A percentile compares a stretch with the other conserved stretches of the same genome.
Conservation (phyloP, 169 alveolate genomes). For the Plasmodium vivax region DNA sequence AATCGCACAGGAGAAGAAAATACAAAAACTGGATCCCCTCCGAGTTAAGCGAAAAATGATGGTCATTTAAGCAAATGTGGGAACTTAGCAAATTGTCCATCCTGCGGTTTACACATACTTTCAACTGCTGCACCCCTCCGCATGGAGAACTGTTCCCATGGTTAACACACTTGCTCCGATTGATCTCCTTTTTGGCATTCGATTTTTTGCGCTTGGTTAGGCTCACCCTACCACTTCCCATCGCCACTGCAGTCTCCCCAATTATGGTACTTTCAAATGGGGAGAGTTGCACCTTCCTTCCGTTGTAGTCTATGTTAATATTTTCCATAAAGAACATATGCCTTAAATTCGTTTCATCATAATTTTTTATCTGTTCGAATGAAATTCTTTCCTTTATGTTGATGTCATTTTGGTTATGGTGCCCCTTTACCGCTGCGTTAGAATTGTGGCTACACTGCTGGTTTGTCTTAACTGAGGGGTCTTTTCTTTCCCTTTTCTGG, state of each 20-base stretch:
- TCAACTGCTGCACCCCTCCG: not conserved
- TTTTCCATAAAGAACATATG: conserved; percentile 45
- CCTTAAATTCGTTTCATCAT: conserved; percentile 32
- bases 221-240: not conserved
- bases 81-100: not conserved
- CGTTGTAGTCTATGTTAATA: conserved; percentile 40
- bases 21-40: conserved; percentile 37
- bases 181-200: not conserved
- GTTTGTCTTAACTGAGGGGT: not conserved
- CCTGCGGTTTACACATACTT: not conserved
- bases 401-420: not conserved
- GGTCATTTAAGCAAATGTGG: conserved; percentile 3
- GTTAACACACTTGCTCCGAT: not conserved
- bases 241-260: not conserved
- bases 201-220: not conserved
- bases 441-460: not conserved
- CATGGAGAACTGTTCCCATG: not conserved
- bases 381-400: conserved; percentile 28
- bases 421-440: not conserved
- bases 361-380: conserved; percentile 16
- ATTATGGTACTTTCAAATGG: conserved; percentile 42
- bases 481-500: not conserved
- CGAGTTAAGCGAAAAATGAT: not conserved
- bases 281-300: conserved; percentile 5
- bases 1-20: conserved; percentile 44